Evolutionary conservation across 495 filamentous ascomycete genomes (phyloP).

Genomic region (Podospora conica): DNA sequence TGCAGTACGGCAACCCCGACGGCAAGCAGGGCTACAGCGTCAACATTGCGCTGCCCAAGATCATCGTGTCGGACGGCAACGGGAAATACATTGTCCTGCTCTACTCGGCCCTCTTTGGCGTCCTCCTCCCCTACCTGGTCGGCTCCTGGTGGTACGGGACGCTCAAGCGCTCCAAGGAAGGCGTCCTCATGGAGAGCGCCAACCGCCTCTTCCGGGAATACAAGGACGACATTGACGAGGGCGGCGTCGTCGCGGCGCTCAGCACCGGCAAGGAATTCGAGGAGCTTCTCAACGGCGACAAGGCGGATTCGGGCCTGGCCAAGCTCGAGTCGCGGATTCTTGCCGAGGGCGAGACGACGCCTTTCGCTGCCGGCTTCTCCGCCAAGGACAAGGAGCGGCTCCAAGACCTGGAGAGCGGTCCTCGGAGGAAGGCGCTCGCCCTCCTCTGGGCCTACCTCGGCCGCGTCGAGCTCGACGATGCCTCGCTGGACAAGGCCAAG

Average conservation of each 20-base stretch:
- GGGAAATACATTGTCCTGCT: constrained; percentile 92
- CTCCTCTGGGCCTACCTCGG: constrained; percentile 93
- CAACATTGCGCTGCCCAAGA: constrained; percentile 90
- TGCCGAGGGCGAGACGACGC: constrained; percentile 45
- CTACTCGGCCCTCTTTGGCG: constrained; percentile 79
- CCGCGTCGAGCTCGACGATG: constrained; percentile 69
- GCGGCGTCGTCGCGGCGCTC: constrained; percentile 70
- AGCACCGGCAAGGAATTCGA: constrained; percentile 79
- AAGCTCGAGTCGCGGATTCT: constrained; percentile 77
- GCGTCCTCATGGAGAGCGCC: constrained; percentile 82
- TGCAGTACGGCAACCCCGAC: constrained; percentile 92
- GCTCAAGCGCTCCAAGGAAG: constrained; percentile 83
- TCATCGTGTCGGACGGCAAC: constrained; percentile 86
- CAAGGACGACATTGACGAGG: constrained; percentile 71
- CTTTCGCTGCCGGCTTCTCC: constrained; percentile 51
- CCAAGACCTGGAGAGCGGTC: constrained; percentile 59
- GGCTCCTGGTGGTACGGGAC: constrained; percentile 99
- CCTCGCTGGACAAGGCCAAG: constrained; percentile 63
- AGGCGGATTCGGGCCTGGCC: constrained; percentile 64
- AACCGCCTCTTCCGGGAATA: constrained; percentile 92
- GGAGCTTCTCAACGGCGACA: constrained; percentile 59
- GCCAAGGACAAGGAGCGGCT: constrained; percentile 66
- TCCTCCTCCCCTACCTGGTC: constrained; percentile 86
- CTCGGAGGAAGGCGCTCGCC: constrained; percentile 76
- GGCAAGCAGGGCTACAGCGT: constrained; percentile 98